Percentiles rank a stretch among this genome's conserved stretches.
Evolutionary conservation across 2,329 filamentous ascomycete species (phyloP).

Genomic region (Fusarium sp.): DNA sequence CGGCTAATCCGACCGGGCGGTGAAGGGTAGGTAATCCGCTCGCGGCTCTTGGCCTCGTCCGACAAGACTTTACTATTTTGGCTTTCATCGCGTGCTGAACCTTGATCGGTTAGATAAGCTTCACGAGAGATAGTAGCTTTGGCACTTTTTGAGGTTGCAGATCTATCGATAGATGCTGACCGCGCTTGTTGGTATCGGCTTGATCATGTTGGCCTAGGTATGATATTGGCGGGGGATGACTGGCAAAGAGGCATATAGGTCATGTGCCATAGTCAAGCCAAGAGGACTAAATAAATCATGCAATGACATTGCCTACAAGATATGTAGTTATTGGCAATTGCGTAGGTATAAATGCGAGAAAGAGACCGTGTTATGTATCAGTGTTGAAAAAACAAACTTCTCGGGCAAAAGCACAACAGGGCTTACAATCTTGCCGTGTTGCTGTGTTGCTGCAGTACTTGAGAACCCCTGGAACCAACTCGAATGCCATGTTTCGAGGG

Average conservation of each 20-base stretch:
- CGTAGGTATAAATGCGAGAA: too few relatives aligned
- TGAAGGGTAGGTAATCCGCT: constrained; percentile 11
- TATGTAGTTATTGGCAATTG: too few relatives aligned
- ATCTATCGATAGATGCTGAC: constrained; percentile 14
- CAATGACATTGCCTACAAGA: not conserved
- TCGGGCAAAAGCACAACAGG: too few relatives aligned
- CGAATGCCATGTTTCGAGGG: not conserved
- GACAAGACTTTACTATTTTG: not conserved
- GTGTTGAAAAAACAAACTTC: too few relatives aligned
- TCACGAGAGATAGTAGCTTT: constrained; percentile 9
- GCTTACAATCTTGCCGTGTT: too few relatives aligned
- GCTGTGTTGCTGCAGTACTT: not conserved
- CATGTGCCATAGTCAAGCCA: constrained; percentile 23
- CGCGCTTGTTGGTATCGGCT: constrained; percentile 3
- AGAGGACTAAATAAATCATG: constrained; percentile 15
- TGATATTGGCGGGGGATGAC: not conserved
- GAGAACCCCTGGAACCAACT: not conserved
- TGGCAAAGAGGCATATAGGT: constrained; percentile 4
- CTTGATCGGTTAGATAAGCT: not conserved
- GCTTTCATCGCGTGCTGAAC: not conserved
- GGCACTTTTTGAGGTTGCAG: constrained; percentile 15
- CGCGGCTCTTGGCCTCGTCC: not conserved
- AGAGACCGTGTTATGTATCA: too few relatives aligned
- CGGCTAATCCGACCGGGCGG: not conserved
- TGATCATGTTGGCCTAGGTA: constrained; percentile 3